Conservation (phyloP, 2,329 filamentous ascomycete genomes). For the Ophiostoma australiae region DNA sequence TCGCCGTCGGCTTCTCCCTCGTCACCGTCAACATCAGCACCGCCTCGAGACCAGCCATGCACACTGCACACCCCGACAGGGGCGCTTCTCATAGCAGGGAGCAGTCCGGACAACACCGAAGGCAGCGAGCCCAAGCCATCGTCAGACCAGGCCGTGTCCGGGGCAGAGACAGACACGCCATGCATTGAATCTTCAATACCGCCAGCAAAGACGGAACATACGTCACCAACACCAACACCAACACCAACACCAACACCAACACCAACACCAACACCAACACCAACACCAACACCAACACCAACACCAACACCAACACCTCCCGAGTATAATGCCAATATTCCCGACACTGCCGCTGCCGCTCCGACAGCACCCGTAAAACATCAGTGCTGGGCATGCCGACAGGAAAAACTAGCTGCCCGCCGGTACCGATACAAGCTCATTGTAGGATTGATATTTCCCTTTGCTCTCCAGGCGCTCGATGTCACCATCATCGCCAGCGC, state of each 20-base stretch:
- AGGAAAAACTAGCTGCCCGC: conserved; percentile 34
- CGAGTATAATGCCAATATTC: background rate
- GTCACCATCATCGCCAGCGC: conserved; percentile 59
- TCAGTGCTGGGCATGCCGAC: conserved; percentile 26
- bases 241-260: no score
- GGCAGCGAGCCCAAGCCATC: background rate
- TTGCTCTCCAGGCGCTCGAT: conserved; percentile 58
- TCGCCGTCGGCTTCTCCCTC: background rate
- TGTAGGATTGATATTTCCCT: conserved; percentile 54
- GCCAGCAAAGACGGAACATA: background rate
- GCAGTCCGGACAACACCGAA: background rate
- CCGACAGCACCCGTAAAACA: background rate
- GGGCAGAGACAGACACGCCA: background rate
- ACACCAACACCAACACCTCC: background rate
- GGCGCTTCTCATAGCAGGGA: background rate
- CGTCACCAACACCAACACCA: background rate
- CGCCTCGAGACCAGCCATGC: conserved; percentile 13
- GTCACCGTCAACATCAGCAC: background rate
- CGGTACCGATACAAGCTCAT: conserved; percentile 56
- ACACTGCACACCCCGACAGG: conserved; percentile 12
- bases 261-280: no score
- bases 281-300: no score
- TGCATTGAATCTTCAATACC: background rate
- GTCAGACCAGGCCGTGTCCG: background rate
- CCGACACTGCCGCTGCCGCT: background rate